These are phyloP conservation scores for Yamadazyma olivae DNA, from an alignment of 805 yeast genomes.

Conservation along the genomic window DNA sequence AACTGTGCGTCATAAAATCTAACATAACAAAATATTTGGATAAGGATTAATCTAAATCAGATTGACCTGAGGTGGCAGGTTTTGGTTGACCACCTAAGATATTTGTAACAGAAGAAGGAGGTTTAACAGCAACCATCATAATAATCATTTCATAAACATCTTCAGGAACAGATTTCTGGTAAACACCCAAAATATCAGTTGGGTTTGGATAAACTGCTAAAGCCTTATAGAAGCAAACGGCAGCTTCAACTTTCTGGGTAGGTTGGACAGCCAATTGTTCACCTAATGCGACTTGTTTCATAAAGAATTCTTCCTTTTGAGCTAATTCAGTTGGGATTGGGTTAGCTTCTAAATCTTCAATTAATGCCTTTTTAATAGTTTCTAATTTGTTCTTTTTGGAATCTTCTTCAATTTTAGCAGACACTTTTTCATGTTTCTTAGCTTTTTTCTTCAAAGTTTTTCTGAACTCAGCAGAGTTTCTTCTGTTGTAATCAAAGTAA, in stretches of 20 bases:
- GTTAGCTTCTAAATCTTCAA: slow-evolving; percentile 59
- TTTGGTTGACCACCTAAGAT: slow-evolving; percentile 42
- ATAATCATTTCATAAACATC: slow-evolving; percentile 79
- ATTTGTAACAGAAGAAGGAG: slow-evolving; percentile 76
- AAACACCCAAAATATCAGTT: slow-evolving; percentile 82
- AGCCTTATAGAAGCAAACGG: slow-evolving; percentile 90
- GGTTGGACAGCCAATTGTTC: slow-evolving; percentile 71
- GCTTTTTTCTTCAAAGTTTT: slow-evolving; percentile 62
- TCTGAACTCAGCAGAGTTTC: slow-evolving; percentile 81
- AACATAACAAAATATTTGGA: background rate
- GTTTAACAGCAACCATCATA: slow-evolving; percentile 85
- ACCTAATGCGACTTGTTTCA: slow-evolving; percentile 79
- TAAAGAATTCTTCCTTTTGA: slow-evolving; percentile 75
- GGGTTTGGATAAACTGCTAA: slow-evolving; percentile 93
- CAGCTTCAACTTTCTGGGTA: slow-evolving; percentile 75
- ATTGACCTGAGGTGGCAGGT: slow-evolving; percentile 29
- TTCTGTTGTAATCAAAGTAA: slow-evolving; percentile 91
- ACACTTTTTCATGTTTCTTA: slow-evolving; percentile 56
- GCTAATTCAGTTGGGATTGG: slow-evolving; percentile 72
- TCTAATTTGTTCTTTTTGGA: slow-evolving; percentile 59
- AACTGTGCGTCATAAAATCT: background rate
- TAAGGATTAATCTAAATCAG: slow-evolving; percentile 16
- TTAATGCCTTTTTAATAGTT: slow-evolving; percentile 58
- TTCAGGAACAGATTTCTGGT: slow-evolving; percentile 84
- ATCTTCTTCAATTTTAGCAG: slow-evolving; percentile 53